Evolutionary conservation across 257 asterid species (phyloP).

Genomic region (Vinca minor): DNA sequence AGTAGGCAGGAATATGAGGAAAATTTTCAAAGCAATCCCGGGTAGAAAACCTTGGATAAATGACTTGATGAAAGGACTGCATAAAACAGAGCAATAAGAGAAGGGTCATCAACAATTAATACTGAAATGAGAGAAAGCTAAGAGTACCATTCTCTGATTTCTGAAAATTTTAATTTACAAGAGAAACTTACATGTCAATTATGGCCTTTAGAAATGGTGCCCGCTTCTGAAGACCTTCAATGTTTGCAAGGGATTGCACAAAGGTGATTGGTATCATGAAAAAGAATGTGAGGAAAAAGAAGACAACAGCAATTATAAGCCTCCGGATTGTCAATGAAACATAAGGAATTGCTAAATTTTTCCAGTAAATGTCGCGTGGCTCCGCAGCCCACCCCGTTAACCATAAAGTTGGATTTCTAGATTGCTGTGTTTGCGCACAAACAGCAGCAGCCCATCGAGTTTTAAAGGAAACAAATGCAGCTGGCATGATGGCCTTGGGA

Average conservation of each 20-base stretch:
- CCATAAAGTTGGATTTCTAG: slow-evolving; percentile 89
- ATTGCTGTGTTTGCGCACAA: slow-evolving; percentile 92
- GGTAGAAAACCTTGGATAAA: slow-evolving; percentile 90
- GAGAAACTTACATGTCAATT: slow-evolving; percentile 58
- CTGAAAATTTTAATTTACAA: neutral
- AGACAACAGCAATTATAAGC: slow-evolving; percentile 59
- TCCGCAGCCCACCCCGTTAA: slow-evolving; percentile 95
- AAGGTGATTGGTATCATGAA: slow-evolving; percentile 80
- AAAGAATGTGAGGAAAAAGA: slow-evolving; percentile 92
- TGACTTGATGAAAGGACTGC: slow-evolving; percentile 78
- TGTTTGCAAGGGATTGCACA: slow-evolving; percentile 87
- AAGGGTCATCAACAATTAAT: too few relatives aligned
- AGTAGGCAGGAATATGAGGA: slow-evolving; percentile 76
- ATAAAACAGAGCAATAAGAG: too few relatives aligned
- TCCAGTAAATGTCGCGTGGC: slow-evolving; percentile 85
- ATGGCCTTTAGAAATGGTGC: slow-evolving; percentile 56
- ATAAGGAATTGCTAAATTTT: slow-evolving; percentile 82
- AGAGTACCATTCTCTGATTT: too few relatives aligned
- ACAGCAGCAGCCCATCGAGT: slow-evolving; percentile 98
- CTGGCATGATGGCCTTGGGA: slow-evolving; percentile 73
- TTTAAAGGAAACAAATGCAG: slow-evolving; percentile 84
- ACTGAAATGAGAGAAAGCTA: too few relatives aligned
- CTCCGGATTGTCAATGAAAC: slow-evolving; percentile 68
- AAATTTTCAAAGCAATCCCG: slow-evolving; percentile 93
- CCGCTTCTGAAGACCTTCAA: slow-evolving; percentile 51